A percentile compares a stretch with the other conserved stretches of the same genome.
Conservation (phyloP, 805 yeast genomes). For the Grigorovia humatica region DNA sequence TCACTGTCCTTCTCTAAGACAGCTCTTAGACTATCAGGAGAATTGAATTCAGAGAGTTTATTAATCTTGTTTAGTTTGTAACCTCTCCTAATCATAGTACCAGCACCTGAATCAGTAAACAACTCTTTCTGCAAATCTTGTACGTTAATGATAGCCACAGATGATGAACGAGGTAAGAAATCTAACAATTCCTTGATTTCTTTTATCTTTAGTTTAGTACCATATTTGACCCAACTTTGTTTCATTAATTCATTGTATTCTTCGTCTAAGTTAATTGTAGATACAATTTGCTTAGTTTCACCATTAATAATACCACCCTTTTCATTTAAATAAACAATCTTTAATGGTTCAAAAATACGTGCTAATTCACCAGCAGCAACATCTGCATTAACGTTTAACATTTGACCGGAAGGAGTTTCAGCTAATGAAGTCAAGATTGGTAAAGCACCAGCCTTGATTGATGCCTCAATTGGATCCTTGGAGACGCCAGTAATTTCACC, state of each 20-base stretch:
- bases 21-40: conserved; percentile 65
- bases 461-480: conserved; percentile 84
- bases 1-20: conserved; percentile 72
- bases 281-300: conserved; percentile 78
- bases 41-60: conserved; percentile 55
- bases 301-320: conserved; percentile 97
- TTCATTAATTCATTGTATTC: conserved; percentile 86
- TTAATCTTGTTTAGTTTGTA: conserved; percentile 71
- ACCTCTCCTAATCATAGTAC: conserved; percentile 96
- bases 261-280: conserved; percentile 88
- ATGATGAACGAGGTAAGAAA: conserved; percentile 90
- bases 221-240: conserved; percentile 97
- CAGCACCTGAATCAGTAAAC: conserved; percentile 98
- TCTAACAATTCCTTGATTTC: conserved; percentile 92
- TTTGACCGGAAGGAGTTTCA: conserved; percentile 93
- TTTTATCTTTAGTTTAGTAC: conserved; percentile 92
- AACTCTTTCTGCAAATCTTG: conserved; percentile 92
- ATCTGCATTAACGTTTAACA: conserved; percentile 94
- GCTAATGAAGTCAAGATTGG: conserved; percentile 96
- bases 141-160: conserved; percentile 95
- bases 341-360: conserved; percentile 90
- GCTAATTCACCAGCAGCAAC: conserved; percentile 98
- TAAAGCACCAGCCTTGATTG: conserved; percentile 90
- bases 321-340: conserved; percentile 91
- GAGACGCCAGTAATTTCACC: conserved; percentile 83